phyloP scores from a whole-genome alignment of 1,284 basidiomycete species.

The Leucoagaricus sp. region DNA sequence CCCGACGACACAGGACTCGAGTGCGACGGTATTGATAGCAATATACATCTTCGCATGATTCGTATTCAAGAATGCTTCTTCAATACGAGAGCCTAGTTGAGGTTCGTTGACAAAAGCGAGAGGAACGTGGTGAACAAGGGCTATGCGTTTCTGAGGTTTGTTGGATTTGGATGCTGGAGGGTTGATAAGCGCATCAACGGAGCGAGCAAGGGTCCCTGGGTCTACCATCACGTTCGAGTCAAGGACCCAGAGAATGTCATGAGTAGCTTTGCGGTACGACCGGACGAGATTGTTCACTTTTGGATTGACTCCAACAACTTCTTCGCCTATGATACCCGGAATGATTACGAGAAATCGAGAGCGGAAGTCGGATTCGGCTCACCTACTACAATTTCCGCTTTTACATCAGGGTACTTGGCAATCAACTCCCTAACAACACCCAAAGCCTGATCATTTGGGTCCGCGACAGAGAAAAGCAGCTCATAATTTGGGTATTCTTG shows the following conservation, averaged over 20 bases:
- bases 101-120: conserved; percentile 77
- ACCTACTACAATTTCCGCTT: conserved; percentile 79
- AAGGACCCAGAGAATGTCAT: conserved; percentile 96
- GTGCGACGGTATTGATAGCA: conserved; percentile 84
- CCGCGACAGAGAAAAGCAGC: conserved; percentile 84
- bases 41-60: conserved; percentile 99
- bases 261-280: conserved; percentile 76
- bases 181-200: conserved; percentile 73
- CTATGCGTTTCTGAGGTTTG: conserved; percentile 53
- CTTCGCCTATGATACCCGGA: conserved; percentile 53
- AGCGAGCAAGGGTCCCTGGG: conserved; percentile 81
- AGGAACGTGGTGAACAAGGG: conserved; percentile 95
- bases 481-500: conserved; percentile 91
- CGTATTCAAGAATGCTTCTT: conserved; percentile 94
- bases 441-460: conserved; percentile 82
- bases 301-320: conserved; percentile 88
- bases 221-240: conserved; percentile 90
- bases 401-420: conserved; percentile 72
- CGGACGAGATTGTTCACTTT: conserved; percentile 97
- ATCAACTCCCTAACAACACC: conserved; percentile 76
- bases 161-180: conserved; percentile 34
- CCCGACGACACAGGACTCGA: conserved; percentile 97
- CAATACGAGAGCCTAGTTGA: conserved; percentile 79
- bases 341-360: conserved; percentile 4
- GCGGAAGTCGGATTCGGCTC: conserved; percentile 28